phyloP scores from a whole-genome alignment of 139 green algal species.

The Desmodesmus armatus region DNA sequence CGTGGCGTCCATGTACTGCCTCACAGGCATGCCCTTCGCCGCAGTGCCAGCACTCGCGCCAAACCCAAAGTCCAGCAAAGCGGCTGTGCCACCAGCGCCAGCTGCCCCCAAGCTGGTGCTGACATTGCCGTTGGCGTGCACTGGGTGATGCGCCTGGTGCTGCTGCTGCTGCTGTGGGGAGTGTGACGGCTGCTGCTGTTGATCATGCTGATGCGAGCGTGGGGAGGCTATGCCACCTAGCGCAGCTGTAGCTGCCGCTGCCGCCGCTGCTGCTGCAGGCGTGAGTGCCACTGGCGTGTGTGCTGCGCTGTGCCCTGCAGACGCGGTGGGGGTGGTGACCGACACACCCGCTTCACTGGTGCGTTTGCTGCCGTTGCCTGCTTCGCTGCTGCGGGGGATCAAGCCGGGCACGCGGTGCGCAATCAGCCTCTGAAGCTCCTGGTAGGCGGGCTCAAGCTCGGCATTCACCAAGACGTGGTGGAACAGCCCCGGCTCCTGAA shows the following conservation, averaged over 20 bases:
- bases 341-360: background rate
- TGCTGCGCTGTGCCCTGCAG: background rate
- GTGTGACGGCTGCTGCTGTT: background rate
- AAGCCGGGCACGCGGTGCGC: constrained; percentile 20
- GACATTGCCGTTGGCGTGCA: background rate
- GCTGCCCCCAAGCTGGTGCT: background rate
- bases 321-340: background rate
- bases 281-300: background rate
- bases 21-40: constrained; percentile 55
- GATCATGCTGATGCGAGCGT: too few relatives aligned
- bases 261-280: background rate
- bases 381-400: background rate
- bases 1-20: constrained; percentile 72
- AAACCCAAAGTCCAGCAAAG: constrained; percentile 46
- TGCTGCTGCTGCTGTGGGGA: background rate
- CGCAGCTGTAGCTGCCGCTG: background rate
- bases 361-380: too few relatives aligned
- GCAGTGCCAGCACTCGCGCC: constrained; percentile 33
- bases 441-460: constrained; percentile 70
- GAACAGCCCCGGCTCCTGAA: constrained; percentile 76
- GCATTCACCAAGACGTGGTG: constrained; percentile 83
- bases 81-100: background rate
- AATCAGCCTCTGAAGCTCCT: constrained; percentile 49
- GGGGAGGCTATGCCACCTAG: too few relatives aligned
- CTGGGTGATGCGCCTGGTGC: background rate